Base-by-base conservation (phyloP, 148 eudicot genomes). In the Diospyros lotus region DNA sequence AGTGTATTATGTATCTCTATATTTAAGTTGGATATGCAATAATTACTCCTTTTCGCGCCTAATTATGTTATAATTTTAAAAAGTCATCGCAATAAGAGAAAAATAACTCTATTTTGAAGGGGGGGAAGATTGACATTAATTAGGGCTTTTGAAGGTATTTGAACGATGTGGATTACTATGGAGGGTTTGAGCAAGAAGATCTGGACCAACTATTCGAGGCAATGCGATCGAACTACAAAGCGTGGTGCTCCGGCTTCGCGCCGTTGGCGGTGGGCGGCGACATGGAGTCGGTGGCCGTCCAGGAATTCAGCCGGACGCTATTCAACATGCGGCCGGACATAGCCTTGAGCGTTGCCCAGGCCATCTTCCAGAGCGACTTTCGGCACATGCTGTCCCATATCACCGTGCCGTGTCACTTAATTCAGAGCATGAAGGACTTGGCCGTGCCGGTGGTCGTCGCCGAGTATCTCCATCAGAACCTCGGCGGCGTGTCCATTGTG, bases 271-370 rank as follows among this genome's bases (percentile, higher is more conserved):
- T 93, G 2, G 94, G 97, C 1, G 97, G 92, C 1, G 98, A 93
- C 78, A 88, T 93, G 94, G 92, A 93, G 51, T 91, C 91, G 0
- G 88, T 81, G 14, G 87, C 93, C 8, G 93, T 93, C 54, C 94
- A 91, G 75, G 98, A 93, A 60, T 91, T 93, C 72, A 88, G 94
- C 75, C 78, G 94, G 61, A 93, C 98, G 11, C 64, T 93, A 52
- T 91, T 93, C 86, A 93, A 91, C 75, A 93, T 93, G 94, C 85
- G 98, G 60, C 98, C 97, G 0, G 94, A 93, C 73, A 91, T 93
- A 1, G 92, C 94, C 28, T 53, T 93, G 17, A 87, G 89, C 14
- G 86, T 93, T 0, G 82, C 87, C 0, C 90, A 77, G 61, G 89
- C 88, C 70, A 91, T 94, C 44, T 94, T 94, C 79, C 84, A 87